phyloP scores from a whole-genome alignment of 2,329 filamentous ascomycete species.

The Talaromyces sp. region DNA sequence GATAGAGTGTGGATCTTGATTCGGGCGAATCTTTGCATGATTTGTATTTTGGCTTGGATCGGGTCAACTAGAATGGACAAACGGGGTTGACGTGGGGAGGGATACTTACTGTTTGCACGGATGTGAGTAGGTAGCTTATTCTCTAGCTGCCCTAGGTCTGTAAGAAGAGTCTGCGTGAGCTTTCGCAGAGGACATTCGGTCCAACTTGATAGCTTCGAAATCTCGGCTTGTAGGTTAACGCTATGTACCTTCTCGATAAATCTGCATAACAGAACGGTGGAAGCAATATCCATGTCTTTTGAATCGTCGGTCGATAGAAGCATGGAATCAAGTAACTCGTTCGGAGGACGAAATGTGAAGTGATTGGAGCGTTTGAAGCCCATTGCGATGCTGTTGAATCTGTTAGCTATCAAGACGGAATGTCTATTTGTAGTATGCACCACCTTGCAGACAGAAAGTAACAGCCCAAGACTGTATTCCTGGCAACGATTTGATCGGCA shows the following conservation, averaged over 20 bases:
- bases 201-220: background rate
- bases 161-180: background rate
- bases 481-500: background rate
- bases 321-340: constrained; percentile 9
- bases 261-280: background rate
- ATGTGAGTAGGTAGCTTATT: background rate
- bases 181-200: constrained; percentile 12
- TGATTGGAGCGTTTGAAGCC: constrained; percentile 4
- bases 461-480: constrained; percentile 10
- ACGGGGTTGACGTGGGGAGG: too few species aligned
- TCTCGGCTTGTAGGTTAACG: background rate
- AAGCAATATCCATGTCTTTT: background rate
- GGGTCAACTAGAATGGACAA: background rate
- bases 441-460: constrained; percentile 13
- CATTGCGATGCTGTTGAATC: constrained; percentile 5
- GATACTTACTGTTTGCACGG: background rate
- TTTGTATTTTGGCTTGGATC: constrained; percentile 2
- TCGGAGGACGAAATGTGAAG: constrained; percentile 6
- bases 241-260: constrained; percentile 8
- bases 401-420: background rate
- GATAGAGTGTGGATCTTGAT: constrained; percentile 5
- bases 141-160: constrained; percentile 8
- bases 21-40: background rate
- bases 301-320: background rate
- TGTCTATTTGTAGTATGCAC: background rate